Evolutionary conservation across 371 early-diverging fungal genomes (phyloP), one percentile per base, ranked within the genome.

Genomic region (Apophysomyces variabilis): DNA sequence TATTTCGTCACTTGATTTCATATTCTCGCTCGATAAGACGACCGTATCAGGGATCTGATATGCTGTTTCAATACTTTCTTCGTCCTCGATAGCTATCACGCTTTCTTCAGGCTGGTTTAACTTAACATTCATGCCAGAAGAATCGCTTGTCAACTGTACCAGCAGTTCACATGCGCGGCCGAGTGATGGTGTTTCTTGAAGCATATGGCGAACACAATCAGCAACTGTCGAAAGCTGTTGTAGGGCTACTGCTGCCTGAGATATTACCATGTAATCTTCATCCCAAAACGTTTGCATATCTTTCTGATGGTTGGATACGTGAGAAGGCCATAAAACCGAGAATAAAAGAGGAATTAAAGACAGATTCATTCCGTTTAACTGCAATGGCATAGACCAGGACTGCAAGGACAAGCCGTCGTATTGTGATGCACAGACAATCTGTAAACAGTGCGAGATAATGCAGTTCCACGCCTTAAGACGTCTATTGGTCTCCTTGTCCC

Each of bases 181-280:
- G 37, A 95, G 76, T 57, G 84, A 74, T 18, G 68, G 69, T 57
- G 87, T 87, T 38, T 83, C 83, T 38, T 85, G 85, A 32, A 82
- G 65, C 21, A 89, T 70, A 35, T 86, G 82, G 7, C 43, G 37
- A 36, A 61, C 66, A 60, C 61, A 65, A 9, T 64, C 65, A 13
- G 70, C 16, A 26, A 64, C 4, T 12, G 57, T 11, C 3, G 66
- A 58, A 13, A 66, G 44, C n/a, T 69, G 64, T 8, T 73, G 67
- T 45, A 73, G 13, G 14, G 66, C 38, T 1, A 64, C 44, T 11
- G 64, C 44, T 7, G 73, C 69, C 4, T 50, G 39, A 4, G 44
- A 21, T n/a, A 72, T 68, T 1, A 66, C 60, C 2, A 41, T 58
- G 8, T 18, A 26, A 61, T 72, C 65, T 8, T 43, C 38, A 11